Conservation (phyloP, 352 stramenopile genomes). For the Lagenidium sp. region DNA sequence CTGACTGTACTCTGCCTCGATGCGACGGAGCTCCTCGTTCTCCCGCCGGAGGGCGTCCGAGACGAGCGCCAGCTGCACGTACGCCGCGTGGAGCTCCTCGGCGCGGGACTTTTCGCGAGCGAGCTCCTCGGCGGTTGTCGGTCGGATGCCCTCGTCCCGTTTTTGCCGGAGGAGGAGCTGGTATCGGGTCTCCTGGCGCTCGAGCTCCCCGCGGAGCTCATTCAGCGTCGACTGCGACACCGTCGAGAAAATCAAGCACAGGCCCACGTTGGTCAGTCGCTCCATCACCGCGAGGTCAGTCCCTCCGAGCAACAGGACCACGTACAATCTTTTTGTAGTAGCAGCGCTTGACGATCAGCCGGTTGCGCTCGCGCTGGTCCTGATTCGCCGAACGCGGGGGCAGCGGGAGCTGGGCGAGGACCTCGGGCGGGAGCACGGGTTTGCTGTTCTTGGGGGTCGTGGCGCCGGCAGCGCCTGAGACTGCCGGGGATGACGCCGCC, state of each 20-base stretch:
- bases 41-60: conserved; percentile 37
- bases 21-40: conserved; percentile 37
- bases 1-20: conserved; percentile 27
- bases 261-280: not conserved
- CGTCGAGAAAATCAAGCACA: not conserved
- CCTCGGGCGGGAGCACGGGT: conserved; percentile 5
- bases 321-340: not conserved
- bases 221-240: conserved; percentile 42
- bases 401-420: conserved; percentile 14
- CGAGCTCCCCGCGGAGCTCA: conserved; percentile 36
- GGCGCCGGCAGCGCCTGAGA: no score
- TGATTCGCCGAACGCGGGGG: conserved; percentile 10
- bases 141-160: conserved; percentile 8
- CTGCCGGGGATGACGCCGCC: not conserved
- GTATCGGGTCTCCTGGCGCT: conserved; percentile 32
- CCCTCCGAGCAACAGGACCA: no score
- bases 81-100: conserved; percentile 21
- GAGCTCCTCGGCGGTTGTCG: conserved; percentile 8
- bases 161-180: conserved; percentile 22
- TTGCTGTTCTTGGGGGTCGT: no score
- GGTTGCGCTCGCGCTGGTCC: conserved; percentile 15
- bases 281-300: no score
- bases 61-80: conserved; percentile 41
- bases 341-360: conserved; percentile 2
- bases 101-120: conserved; percentile 7